Base-by-base conservation (phyloP, 805 yeast species). In the Yarrowia yakushimensis region DNA sequence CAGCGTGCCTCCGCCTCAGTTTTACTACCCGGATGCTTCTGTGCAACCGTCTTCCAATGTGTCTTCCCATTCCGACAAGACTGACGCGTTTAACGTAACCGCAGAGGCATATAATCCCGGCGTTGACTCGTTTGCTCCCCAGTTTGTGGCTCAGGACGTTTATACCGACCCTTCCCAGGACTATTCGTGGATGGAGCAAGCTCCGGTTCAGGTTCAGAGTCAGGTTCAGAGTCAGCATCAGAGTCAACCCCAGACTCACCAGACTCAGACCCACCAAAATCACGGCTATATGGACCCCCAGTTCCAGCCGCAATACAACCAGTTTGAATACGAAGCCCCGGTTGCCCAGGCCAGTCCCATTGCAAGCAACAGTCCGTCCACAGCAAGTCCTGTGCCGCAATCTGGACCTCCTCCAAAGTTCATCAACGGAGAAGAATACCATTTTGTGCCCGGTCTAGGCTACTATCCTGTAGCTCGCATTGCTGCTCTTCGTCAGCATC, bases 391-490 rank as follows among this genome's bases (percentile, higher is more conserved):
- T 3, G 45, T 17, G 7, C 37, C 43, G 13, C 43, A 39, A 12
- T 5, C 34, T 9, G 39, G 23, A 12, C 60, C 60, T 18, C 60
- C 60, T 11, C 60, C 60, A 11, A 54, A 54, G 25, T 18, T 54
- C 34, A 37, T 54, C 36, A 54, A 54, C 11, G 60, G 60, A 7
- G 36, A 37, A 37, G 60, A 54, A 43, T 54, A 37, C 36, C 45
- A 37, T 10, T 54, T 54, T 23, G 46, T 54, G 4, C 46, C 60
- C 1, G 60, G 60, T 1, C 18, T 54, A 8, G 60, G 60, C 8
- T 54, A 54, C 36, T 54, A 54, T 17, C 60, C 60, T 8, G 46
- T 54, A 3, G 28, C 60, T 6, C 46, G 46, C 3, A 36, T 54
- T 5, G 46, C 46, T 12, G 52, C 30, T 7, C 37, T 45, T 4